phyloP scores from a whole-genome alignment of 768 basidiomycete species.

The Collybia nuda region DNA sequence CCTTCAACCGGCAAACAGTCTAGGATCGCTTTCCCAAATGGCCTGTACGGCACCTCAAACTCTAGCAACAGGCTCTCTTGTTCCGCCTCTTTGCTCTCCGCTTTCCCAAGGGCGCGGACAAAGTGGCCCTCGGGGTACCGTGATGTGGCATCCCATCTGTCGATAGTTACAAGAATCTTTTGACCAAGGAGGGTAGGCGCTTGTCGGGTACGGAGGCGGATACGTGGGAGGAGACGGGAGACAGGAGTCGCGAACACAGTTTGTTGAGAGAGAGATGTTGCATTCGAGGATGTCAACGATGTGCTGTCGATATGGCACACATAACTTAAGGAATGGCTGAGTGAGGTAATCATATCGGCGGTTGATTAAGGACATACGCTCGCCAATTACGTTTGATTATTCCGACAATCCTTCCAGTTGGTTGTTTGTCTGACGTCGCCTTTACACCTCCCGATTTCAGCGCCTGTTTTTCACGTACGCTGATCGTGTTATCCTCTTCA shows the following conservation, averaged over 20 bases:
- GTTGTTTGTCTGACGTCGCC: constrained; percentile 64
- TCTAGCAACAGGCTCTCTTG: constrained; percentile 92
- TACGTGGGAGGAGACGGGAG: constrained; percentile 88
- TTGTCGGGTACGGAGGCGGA: constrained; percentile 92
- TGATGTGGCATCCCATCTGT: constrained; percentile 85
- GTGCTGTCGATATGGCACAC: constrained; percentile 94
- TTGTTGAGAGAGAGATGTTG: constrained; percentile 81
- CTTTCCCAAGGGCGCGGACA: constrained; percentile 87
- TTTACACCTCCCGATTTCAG: constrained; percentile 33
- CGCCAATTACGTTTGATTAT: constrained; percentile 96
- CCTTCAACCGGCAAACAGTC: constrained; percentile 90
- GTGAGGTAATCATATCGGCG: constrained; percentile 2
- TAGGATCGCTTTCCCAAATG: constrained; percentile 94
- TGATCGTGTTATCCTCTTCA: constrained; percentile 37
- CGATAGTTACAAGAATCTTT: constrained; percentile 95
- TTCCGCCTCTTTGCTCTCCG: constrained; percentile 94
- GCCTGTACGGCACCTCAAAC: constrained; percentile 93
- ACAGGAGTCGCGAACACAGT: constrained; percentile 95
- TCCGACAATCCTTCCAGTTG: constrained; percentile 90
- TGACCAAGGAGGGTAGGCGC: constrained; percentile 85
- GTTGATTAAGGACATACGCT: constrained; percentile 55
- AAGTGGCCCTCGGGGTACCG: constrained; percentile 98
- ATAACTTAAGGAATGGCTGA: constrained; percentile 46
- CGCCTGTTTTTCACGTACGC: constrained; percentile 40
- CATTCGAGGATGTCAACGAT: constrained; percentile 76